Base-by-base conservation (phyloP, 495 filamentous ascomycete species). In the Letharia lupina region DNA sequence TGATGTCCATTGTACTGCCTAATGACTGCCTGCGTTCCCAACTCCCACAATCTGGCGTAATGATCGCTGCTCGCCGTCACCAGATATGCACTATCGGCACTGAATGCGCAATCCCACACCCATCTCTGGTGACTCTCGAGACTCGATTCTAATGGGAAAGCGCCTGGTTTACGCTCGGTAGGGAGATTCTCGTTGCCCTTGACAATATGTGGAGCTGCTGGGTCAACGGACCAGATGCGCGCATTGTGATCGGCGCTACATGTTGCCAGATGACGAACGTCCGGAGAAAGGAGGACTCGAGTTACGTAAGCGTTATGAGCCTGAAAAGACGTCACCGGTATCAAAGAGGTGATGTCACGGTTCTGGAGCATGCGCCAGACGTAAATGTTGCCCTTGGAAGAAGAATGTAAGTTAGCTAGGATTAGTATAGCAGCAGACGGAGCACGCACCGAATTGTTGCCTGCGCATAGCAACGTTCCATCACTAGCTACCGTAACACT, bases 21-120 rank as follows among this genome's bases (percentile, higher is more conserved):
- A 72, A 98, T 98, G 67, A 98, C 91, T 62, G 86, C 86, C 72
- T 96, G 90, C 54, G 80, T 83, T 62, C 81, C 81, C 66, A 98
- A 78, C 80, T 98, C 94, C 94, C 94, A 98, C 63, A 98, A 77
- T n/a, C 94, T 82, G 2, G 94, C 94, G 75, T 96, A 98, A 75
- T 98, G 94, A 75, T 98, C 94, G 60, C 88, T 92, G 73, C 94
- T 98, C 13, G 95, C 95, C 4, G 95, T 98, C n/a, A 98, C 94
- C 4, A 98, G 79, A 73, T 98, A 98, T 0, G 94, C 94, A 44
- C 89, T 93, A 73, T 98, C 94, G 13, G 95, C 94, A 66, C 90
- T 94, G 78, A 98, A 98, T 4, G 94, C 94, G 74, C 94, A 98
- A 76, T 98, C 94, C 94, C 94, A 98, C 1, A 98, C 94, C 94